Evolutionary conservation across 306 rosid species (phyloP).

Genomic region (Herpetospermum pedunculosum): DNA sequence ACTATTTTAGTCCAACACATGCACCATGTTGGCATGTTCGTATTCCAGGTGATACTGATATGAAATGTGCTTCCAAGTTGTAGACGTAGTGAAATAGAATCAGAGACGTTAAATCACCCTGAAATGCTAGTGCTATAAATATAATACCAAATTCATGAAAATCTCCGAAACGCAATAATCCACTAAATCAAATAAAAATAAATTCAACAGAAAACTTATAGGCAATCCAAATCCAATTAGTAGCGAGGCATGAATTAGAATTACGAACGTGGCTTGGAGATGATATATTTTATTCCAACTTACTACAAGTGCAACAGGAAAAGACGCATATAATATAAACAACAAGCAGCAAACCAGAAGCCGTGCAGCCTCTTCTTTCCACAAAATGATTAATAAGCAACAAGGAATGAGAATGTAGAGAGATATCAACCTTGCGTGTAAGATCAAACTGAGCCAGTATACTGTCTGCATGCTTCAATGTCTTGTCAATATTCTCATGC

Average conservation of each 20-base stretch:
- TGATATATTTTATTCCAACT: background rate
- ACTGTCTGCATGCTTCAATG: conserved; percentile 63
- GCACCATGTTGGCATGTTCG: background rate
- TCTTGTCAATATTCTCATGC: conserved; percentile 81
- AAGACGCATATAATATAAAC: background rate
- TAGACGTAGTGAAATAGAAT: background rate
- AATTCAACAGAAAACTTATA: background rate
- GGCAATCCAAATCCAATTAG: background rate
- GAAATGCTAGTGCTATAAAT: background rate
- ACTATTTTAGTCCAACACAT: background rate
- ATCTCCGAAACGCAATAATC: background rate
- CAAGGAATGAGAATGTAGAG: background rate
- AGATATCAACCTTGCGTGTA: conserved; percentile 54
- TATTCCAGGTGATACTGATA: background rate
- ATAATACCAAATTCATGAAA: background rate
- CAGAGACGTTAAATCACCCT: background rate
- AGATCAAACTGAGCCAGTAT: conserved; percentile 69
- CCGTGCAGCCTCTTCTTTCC: background rate
- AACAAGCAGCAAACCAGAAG: background rate
- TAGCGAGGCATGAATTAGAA: background rate
- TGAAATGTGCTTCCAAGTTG: background rate
- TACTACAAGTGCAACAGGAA: background rate
- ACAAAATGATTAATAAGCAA: background rate
- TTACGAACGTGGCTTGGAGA: background rate
- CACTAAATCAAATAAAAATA: background rate